Conservation (phyloP, 129 eudicot species). For the Rutidosis leptorrhynchoides region DNA sequence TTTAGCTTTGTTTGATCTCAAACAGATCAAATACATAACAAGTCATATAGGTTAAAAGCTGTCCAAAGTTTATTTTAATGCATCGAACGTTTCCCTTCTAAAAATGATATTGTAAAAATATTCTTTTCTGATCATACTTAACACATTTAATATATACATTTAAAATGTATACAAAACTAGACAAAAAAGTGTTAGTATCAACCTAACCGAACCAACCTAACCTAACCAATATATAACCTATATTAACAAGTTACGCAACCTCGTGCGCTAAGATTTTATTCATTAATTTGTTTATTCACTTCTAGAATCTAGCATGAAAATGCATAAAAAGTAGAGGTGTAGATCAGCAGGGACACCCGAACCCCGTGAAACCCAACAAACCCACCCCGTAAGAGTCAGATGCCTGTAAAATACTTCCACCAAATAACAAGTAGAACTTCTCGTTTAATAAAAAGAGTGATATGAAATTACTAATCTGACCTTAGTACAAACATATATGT, state of each 20-base stretch:
- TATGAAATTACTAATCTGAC: conserved; percentile 31
- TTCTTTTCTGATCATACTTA: neutral
- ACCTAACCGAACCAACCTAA: neutral
- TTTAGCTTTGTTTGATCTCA: conserved; percentile 1
- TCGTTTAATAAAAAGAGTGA: no score
- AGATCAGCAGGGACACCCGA: no score
- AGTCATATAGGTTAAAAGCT: neutral
- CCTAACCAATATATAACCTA: neutral
- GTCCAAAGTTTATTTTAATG: neutral
- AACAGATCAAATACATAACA: neutral
- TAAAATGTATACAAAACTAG: neutral
- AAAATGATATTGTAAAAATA: neutral
- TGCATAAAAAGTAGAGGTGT: neutral
- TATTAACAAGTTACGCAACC: neutral
- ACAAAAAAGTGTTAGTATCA: neutral
- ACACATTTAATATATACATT: neutral
- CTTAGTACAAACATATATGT: conserved; percentile 82
- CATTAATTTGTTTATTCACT: neutral
- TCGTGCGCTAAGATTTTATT: neutral
- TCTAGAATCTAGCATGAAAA: neutral
- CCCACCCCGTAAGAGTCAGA: no score
- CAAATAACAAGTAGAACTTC: no score
- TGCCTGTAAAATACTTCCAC: no score
- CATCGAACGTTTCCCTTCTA: neutral
- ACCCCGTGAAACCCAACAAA: no score